phyloP scores from a whole-genome alignment of 2,329 filamentous ascomycete genomes.

The Ilyonectria destructans region DNA sequence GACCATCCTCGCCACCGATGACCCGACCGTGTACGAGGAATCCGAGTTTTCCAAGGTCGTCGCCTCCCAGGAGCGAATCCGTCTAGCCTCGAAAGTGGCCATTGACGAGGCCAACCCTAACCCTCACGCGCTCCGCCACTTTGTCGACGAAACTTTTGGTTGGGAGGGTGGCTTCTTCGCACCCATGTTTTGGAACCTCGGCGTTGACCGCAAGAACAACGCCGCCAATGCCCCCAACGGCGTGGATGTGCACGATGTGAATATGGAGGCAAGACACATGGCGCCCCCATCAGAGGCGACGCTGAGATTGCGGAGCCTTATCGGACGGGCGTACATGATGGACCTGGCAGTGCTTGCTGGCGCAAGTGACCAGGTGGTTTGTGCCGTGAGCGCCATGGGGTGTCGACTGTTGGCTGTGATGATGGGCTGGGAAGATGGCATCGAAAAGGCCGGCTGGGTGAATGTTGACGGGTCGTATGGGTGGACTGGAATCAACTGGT shows the following conservation, averaged over 20 bases:
- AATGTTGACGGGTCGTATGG: conserved; percentile 83
- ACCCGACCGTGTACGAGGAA: conserved; percentile 81
- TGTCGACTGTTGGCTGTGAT: conserved; percentile 87
- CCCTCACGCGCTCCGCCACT: conserved; percentile 71
- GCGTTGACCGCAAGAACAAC: conserved; percentile 63
- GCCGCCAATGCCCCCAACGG: conserved; percentile 54
- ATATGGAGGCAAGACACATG: conserved; percentile 46
- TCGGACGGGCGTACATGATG: conserved; percentile 86
- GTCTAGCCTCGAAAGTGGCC: conserved; percentile 77
- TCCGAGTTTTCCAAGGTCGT: conserved; percentile 73
- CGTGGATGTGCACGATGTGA: conserved; percentile 43
- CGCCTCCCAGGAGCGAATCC: conserved; percentile 83
- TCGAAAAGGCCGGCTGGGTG: conserved; percentile 76
- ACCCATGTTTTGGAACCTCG: conserved; percentile 86
- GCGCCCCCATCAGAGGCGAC: conserved; percentile 66
- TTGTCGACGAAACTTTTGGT: conserved; percentile 83
- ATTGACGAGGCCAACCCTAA: conserved; percentile 60
- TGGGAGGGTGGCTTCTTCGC: conserved; percentile 93
- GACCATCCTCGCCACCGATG: conserved; percentile 83
- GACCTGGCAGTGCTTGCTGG: conserved; percentile 83
- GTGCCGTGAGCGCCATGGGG: conserved; percentile 80
- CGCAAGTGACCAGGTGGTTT: conserved; percentile 80
- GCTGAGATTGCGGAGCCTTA: conserved; percentile 79
- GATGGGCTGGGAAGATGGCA: conserved; percentile 85
- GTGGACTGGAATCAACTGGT: conserved; percentile 69